These are phyloP conservation scores for Auricularia auricula-judae DNA, from an alignment of 768 basidiomycete species.

Conservation along the genomic window DNA sequence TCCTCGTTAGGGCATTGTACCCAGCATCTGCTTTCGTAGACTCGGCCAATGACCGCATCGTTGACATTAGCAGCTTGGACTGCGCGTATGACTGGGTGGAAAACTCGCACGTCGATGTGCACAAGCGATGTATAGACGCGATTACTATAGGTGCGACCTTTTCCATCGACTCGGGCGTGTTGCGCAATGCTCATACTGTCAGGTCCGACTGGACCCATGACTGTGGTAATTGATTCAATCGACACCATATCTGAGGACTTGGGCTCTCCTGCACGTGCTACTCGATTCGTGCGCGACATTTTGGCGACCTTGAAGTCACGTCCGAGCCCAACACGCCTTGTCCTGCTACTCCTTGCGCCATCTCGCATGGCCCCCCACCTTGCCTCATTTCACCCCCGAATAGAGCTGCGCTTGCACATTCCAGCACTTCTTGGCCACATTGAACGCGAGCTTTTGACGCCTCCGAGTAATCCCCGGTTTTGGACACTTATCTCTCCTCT, in stretches of 20 bases:
- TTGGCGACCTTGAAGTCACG: conserved; percentile 26
- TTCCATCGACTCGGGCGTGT: not conserved
- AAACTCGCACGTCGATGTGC: too few relatives aligned
- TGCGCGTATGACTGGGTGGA: too few relatives aligned
- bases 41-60: too few relatives aligned
- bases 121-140: too few relatives aligned
- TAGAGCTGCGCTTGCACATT: conserved; percentile 59
- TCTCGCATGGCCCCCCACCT: conserved; percentile 45
- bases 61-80: too few relatives aligned
- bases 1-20: not conserved
- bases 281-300: conserved; percentile 39
- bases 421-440: conserved; percentile 58
- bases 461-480: conserved; percentile 69
- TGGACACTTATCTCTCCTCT: conserved; percentile 69
- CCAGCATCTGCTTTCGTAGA: not conserved
- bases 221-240: conserved; percentile 60
- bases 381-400: conserved; percentile 52
- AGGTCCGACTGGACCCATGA: conserved; percentile 38
- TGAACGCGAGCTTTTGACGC: conserved; percentile 56
- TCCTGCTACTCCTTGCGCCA: conserved; percentile 42
- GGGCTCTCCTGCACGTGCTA: conserved; percentile 41
- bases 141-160: too few relatives aligned
- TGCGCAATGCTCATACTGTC: not conserved
- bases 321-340: conserved; percentile 44
- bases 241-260: conserved; percentile 54